Base-by-base conservation (phyloP, 306 rosid species). In the Begonia peltatifolia region DNA sequence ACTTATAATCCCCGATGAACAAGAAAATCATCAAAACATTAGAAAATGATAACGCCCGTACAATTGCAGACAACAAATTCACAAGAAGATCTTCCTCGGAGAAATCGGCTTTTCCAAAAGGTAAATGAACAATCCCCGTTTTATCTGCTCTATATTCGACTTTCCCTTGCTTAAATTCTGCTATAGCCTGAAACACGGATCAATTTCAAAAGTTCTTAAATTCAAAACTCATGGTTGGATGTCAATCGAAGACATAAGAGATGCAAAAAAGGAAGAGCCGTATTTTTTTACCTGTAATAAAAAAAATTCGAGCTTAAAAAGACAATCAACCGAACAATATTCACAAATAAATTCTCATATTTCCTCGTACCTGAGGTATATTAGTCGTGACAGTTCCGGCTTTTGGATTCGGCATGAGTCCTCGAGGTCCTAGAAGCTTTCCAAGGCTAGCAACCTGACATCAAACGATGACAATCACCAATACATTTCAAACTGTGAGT, bases 371-470 rank as follows among this genome's bases (percentile, higher is more conserved):
- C 99, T 83, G 96, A 67, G 96, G 93, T 42, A 92, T 92, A 55
- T 92, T 92, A 13, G 99, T 69, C 9, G 99, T 81, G 53, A 92
- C 99, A 5, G 99, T 92, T 60, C 99, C 99, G 63, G 99, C 99
- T 79, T 92, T 92, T 2, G 99, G 99, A 77, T 92, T 92, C 54
- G 99, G 99, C 99, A 92, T 92, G 71, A 92, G 84, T 62, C 99
- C 99, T 75, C 99, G 83, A 49, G 99, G 99, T 52, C 99, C 99
- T 60, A 92, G 75, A 83, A 92, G 84, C 69, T 92, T 92, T 56
- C 99, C 99, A 2, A 92, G 82, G 73, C 76, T 83, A 54, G 99
- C 99, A 72, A 92, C 99, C 99, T 92, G 71, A 44, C 41, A 64
- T 61, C 57, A 30, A 30, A 2, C 38, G 38, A 30, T 9, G 38